Evolutionary conservation across 495 filamentous ascomycete species (phyloP), one percentile per base, ranked within the genome.

Genomic region (Lepidopterella palustris): DNA sequence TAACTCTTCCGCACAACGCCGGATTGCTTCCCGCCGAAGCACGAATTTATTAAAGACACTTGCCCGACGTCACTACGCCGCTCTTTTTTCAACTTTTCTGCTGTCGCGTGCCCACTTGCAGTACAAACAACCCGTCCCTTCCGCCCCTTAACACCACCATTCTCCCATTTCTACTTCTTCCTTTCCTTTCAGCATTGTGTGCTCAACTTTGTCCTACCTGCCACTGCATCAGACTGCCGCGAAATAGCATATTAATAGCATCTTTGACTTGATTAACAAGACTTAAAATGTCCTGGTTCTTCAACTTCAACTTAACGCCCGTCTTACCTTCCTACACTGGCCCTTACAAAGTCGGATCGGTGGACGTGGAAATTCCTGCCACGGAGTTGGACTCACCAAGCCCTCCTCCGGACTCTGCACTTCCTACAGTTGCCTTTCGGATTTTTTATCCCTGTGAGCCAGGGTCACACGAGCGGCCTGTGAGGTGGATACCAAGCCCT

Each of bases 321-420:
- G 63, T 74, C 2, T 90, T 92, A 59, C 83, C 86, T 3, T 70
- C 78, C 0, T 89, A 88, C 66, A 80, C 84, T 0, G 88, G 89
- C 0, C 86, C 85, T 0, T 84, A 88, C 72, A 76, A 80, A 49
- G 88, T 92, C 40, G 89, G 89, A 57, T 84, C 86, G 3, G 72
- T 84, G 48, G 88, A 91, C 62, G 73, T 90, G 56, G 88, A 92
- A 72, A 79, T 92, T 27, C 84, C 88, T 45, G 76, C 83, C 21
- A 67, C 78, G 3, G 78, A 86, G 18, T 74, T 91, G 11, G 71
- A 77, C 3, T 74, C 78, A 0, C 78, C 81, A 0, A 74, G 72
- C 26, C 74, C 66, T 72, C 64, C 76, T 1, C 83, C 84, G 4
- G 75, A 81, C 3, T 68, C 75, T 25, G 69, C 72, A 9, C 76